Evolutionary conservation across 345 rosid species (phyloP), one percentile per base, ranked within the genome.

Genomic region (Aegle marmelos): DNA sequence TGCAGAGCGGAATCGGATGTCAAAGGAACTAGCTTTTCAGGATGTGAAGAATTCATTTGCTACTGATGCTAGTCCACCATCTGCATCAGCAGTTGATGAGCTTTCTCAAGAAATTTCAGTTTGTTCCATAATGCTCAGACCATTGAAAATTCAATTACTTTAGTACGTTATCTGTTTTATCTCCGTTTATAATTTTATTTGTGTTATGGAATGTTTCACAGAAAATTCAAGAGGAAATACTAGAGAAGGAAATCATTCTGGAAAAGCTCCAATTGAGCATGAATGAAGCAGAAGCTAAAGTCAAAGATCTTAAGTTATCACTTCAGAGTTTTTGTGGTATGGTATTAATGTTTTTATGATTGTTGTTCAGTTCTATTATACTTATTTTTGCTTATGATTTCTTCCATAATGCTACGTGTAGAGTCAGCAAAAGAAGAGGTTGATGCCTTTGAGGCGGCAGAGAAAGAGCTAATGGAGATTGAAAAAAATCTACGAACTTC

Each of bases 401-500:
- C 54, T 73, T 67, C 8, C 65, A n/a, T 28, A 19, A 74, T 56
- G 45, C 10, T 25, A 17, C 57, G 34, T 82, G 78, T 75, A 94
- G 98, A 92, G 62, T 91, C 97, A 31, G 92, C 97, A 58, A 88
- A 89, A 76, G 90, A 85, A 79, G 97, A 94, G 70, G 82, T 94
- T 27, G 84, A 84, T 80, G 93, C 95, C 79, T 88, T 89, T 79
- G 91, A 89, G 81, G 83, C 89, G 68, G 93, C 98, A 75, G 98
- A 96, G 86, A 78, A 74, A 72, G 93, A 92, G 82, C 88, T 92
- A 74, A 90, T 86, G 86, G 85, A 83, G 82, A 89, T 90, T 66
- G 98, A 93, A 82, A 86, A 83, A 75, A 89, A 90, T 72, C 84
- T 89, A 63, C 85, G 82, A 66, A 78, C 86, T 67, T 91, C 91